Percentiles rank a stretch among this genome's conserved stretches.
Conservation (phyloP, 2,329 filamentous ascomycete species). For the Neonectria neomacrospora region DNA sequence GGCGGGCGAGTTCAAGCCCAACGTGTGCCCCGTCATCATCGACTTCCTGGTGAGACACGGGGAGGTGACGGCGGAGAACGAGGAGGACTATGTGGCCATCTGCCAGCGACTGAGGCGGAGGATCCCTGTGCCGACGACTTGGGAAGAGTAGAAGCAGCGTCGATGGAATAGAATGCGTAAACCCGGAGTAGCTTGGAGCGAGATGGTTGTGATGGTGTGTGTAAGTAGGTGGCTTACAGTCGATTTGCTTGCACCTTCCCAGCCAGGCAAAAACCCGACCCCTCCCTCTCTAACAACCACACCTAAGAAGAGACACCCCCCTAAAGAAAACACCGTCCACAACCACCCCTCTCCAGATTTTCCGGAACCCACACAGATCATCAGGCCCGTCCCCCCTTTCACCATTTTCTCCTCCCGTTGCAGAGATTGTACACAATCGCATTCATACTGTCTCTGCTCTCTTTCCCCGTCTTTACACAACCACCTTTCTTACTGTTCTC, state of each 20-base stretch:
- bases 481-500: background rate
- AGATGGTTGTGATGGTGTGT: background rate
- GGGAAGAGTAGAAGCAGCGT: conserved; percentile 28
- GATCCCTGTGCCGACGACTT: conserved; percentile 53
- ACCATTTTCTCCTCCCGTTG: background rate
- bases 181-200: background rate
- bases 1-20: conserved; percentile 83
- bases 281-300: background rate
- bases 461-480: background rate
- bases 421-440: too few relatives aligned
- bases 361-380: conserved; percentile 20
- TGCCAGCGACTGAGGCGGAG: conserved; percentile 56
- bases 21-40: conserved; percentile 80
- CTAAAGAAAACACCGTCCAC: conserved; percentile 6
- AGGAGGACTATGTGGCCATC: conserved; percentile 79
- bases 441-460: background rate
- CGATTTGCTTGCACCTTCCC: conserved; percentile 16
- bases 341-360: conserved; percentile 13
- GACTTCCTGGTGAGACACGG: conserved; percentile 87
- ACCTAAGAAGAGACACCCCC: background rate
- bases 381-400: conserved; percentile 1
- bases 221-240: background rate
- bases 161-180: background rate
- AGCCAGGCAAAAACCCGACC: background rate
- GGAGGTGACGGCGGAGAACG: conserved; percentile 76